Percentiles rank a stretch among this genome's conserved stretches.
These are phyloP conservation scores for Tuber calosporum DNA, from an alignment of 495 filamentous ascomycete species.

Conservation along the genomic window DNA sequence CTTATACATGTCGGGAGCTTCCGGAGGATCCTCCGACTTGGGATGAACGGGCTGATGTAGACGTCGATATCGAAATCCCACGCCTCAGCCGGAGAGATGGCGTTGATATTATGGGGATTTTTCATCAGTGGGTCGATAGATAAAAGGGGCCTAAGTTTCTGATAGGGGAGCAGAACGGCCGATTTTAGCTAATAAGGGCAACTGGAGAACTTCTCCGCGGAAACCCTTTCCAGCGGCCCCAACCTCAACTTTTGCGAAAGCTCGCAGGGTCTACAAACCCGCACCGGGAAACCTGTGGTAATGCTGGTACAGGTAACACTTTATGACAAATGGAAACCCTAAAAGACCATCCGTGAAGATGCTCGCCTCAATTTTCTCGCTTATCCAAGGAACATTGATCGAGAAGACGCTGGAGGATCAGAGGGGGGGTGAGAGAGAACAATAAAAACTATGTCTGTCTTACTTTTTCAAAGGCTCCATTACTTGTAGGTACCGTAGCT, in stretches of 20 bases:
- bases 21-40: conserved; percentile 46
- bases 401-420: background rate
- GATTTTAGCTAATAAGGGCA: conserved; percentile 7
- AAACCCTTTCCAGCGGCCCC: conserved; percentile 20
- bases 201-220: conserved; percentile 24
- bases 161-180: conserved; percentile 9
- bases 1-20: conserved; percentile 47
- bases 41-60: conserved; percentile 57
- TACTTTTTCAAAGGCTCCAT: background rate
- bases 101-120: background rate
- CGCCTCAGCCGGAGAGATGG: background rate
- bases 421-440: background rate
- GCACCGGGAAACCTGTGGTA: conserved; percentile 8
- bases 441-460: background rate
- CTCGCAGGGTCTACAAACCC: background rate
- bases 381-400: background rate
- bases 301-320: conserved; percentile 5
- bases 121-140: background rate
- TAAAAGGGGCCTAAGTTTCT: background rate
- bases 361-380: background rate
- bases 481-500: background rate
- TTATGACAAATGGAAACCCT: conserved; percentile 28
- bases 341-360: background rate
- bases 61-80: conserved; percentile 59
- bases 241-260: conserved; percentile 4